Base-by-base conservation (phyloP, 257 asterid genomes). In the Solanum virginianum region DNA sequence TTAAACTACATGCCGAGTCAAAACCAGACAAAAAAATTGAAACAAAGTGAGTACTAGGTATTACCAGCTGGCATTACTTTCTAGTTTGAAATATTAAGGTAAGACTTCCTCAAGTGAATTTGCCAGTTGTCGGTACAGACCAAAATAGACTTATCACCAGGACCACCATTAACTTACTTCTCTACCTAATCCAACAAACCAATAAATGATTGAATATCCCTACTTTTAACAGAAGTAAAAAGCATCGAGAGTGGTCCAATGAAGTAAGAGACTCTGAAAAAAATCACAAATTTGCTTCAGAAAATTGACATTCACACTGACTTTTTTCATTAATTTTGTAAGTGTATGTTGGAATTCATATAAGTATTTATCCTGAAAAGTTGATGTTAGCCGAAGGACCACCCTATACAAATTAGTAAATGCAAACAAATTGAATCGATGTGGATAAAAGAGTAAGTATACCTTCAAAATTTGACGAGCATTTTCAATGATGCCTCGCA, bases 401-500 rank as follows among this genome's bases (percentile, higher is more conserved):
- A 77, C 26, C 47, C 63, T 24, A 77, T 49, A 53, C 41, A 26
- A 15, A 53, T 26, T 77, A 26, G 82, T 51, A 53, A 77, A 53
- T 1, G 82, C 24, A 26, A 29, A 53, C 26, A 79, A 79, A 54
- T 51, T 54, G 47, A 53, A 51, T 53, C 17, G 8, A 77, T 63
- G 65, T 26, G 57, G 22, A 62, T 29, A 83, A 29, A 14, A 39
- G 29, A 41, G 59, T 22, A 74, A 15, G 79, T 90, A 80, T 83
- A 94, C 98, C 91, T 91, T 94, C 86, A 95, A 94, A 84, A 93
- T 81, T 88, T 94, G 97, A 71, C 99, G 97, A 45, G 98, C 98
- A 91, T 96, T 96, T 90, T 96, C 99, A 80, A 93, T 92, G 83
- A 95, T 92, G 77, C 94, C 93, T 57, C 98, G 93, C 68, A 96